Percentiles rank a stretch among this genome's conserved stretches.
Evolutionary conservation across 345 rosid species (phyloP).

Genomic region (Noccaea bulbosa): DNA sequence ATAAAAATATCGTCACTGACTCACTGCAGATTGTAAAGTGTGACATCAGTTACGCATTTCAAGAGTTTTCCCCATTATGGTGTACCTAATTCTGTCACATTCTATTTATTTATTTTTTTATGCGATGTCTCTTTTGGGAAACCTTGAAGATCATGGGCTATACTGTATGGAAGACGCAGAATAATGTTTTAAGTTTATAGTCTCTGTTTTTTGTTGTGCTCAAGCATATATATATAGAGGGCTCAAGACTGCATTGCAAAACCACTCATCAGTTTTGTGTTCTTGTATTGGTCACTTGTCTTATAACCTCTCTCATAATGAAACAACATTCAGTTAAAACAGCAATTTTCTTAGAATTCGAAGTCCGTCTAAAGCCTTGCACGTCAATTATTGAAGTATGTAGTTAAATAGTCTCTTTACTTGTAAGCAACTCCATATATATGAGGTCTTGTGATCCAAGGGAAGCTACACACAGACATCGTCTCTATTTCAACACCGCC

Average conservation of each 20-base stretch:
- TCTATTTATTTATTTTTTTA: neutral
- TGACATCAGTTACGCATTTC: neutral
- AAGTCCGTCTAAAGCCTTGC: neutral
- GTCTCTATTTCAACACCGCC: constrained; percentile 52
- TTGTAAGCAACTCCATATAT: constrained; percentile 72
- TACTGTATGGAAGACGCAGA: too few relatives aligned
- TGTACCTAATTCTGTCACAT: neutral
- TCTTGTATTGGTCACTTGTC: neutral
- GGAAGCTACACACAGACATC: constrained; percentile 45
- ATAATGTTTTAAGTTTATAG: too few relatives aligned
- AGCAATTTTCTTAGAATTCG: neutral
- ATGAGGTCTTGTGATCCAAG: constrained; percentile 59
- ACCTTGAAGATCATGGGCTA: too few relatives aligned
- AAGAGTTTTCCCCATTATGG: neutral
- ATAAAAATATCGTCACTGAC: too few relatives aligned
- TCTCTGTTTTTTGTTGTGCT: neutral
- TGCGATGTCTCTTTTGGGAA: too few relatives aligned
- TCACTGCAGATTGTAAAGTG: too few relatives aligned
- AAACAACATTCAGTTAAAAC: constrained; percentile 1
- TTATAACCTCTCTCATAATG: neutral
- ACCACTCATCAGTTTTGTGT: neutral
- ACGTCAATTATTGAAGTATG: neutral
- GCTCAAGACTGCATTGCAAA: neutral
- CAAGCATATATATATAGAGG: neutral
- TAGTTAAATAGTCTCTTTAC: constrained; percentile 34